A percentile compares a stretch with the other conserved stretches of the same genome.
phyloP scores from a whole-genome alignment of 352 stramenopile species.

The Globisporangium nagaii region DNA sequence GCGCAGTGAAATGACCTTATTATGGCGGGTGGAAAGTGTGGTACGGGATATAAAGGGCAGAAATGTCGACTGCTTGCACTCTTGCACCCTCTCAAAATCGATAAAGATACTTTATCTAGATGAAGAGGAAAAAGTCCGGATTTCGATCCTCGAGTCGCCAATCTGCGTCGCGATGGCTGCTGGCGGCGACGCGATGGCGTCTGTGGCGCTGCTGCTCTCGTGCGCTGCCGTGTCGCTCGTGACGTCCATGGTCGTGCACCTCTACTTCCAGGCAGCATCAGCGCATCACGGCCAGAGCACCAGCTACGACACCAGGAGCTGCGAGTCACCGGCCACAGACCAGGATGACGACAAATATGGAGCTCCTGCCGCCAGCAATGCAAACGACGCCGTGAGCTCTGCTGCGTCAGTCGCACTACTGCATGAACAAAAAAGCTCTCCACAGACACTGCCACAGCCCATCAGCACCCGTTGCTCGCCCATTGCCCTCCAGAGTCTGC shows the following conservation, averaged over 20 bases:
- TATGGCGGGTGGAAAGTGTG: too few species aligned
- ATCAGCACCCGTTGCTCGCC: slow-evolving; percentile 12
- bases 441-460: background rate
- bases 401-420: background rate
- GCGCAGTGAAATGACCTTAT: too few species aligned
- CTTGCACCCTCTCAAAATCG: background rate
- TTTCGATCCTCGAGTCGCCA: too few species aligned
- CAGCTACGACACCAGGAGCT: background rate
- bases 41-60: background rate
- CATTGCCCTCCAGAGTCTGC: slow-evolving; percentile 21
- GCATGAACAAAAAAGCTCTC: background rate
- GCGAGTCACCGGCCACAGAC: background rate
- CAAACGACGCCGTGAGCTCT: background rate
- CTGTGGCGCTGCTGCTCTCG: slow-evolving; percentile 33
- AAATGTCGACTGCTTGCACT: background rate
- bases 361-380: background rate
- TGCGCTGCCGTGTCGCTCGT: slow-evolving; percentile 30
- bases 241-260: slow-evolving; percentile 31
- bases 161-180: background rate
- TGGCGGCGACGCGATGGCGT: slow-evolving; percentile 7
- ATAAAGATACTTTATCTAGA: slow-evolving; percentile 11
- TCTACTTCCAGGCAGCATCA: slow-evolving; percentile 21
- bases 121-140: background rate
- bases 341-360: background rate
- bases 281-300: background rate